Evolutionary conservation across 768 basidiomycete genomes (phyloP).

Genomic region (Butyriboletus loyo): DNA sequence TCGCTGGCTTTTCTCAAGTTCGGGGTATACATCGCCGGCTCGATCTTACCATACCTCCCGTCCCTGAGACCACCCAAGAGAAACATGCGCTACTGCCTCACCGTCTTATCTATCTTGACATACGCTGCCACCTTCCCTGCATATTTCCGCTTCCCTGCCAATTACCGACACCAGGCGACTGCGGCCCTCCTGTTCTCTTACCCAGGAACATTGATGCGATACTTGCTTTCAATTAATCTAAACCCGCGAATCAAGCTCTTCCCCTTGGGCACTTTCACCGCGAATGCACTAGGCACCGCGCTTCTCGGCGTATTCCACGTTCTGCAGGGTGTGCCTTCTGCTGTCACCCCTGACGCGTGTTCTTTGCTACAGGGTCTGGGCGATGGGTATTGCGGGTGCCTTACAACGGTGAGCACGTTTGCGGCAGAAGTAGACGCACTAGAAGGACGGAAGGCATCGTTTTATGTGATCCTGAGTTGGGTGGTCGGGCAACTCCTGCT

Average conservation of each 20-base stretch:
- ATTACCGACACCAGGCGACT: slow-evolving; percentile 75
- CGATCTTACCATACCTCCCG: slow-evolving; percentile 41
- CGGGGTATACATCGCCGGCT: slow-evolving; percentile 61
- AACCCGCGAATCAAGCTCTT: slow-evolving; percentile 63
- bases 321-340: slow-evolving; percentile 50
- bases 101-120: slow-evolving; percentile 53
- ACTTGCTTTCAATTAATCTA: slow-evolving; percentile 66
- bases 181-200: slow-evolving; percentile 88
- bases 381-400: slow-evolving; percentile 94
- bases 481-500: slow-evolving; percentile 64
- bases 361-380: slow-evolving; percentile 73
- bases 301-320: slow-evolving; percentile 73
- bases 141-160: slow-evolving; percentile 69
- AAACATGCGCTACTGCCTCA: slow-evolving; percentile 48
- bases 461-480: slow-evolving; percentile 73
- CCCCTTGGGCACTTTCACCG: slow-evolving; percentile 76
- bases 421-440: slow-evolving; percentile 72
- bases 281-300: slow-evolving; percentile 79
- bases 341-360: slow-evolving; percentile 54
- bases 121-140: slow-evolving; percentile 76
- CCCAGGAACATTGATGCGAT: slow-evolving; percentile 85
- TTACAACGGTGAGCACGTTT: slow-evolving; percentile 94
- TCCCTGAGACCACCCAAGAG: slow-evolving; percentile 40
- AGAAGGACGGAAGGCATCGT: slow-evolving; percentile 51
- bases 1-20: slow-evolving; percentile 75